A percentile compares a stretch with the other conserved stretches of the same genome.
Evolutionary conservation across 2,329 filamentous ascomycete genomes (phyloP).

Genomic region (Ophiocordyceps sinensis): DNA sequence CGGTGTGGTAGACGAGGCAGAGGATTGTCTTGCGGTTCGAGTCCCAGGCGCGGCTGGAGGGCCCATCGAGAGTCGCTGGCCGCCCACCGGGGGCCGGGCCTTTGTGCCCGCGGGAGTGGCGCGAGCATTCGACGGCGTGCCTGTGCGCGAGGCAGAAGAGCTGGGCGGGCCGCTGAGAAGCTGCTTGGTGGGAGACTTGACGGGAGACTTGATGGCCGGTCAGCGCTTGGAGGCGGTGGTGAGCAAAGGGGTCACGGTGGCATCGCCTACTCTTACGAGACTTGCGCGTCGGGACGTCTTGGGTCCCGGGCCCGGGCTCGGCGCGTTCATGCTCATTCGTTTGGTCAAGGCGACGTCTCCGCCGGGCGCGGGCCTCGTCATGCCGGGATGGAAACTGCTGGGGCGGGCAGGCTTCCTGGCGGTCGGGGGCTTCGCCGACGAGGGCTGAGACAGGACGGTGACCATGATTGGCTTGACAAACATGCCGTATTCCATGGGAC

Average conservation of each 20-base stretch:
- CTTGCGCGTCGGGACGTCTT: conserved; percentile 41
- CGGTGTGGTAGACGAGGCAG: conserved; percentile 24
- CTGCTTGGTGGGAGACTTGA: conserved; percentile 69
- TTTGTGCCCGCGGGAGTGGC: conserved; percentile 30
- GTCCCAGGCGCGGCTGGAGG: conserved; percentile 40
- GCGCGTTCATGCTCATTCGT: conserved; percentile 55
- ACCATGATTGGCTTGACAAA: conserved; percentile 68
- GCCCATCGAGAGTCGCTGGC: conserved; percentile 50
- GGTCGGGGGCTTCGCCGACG: conserved; percentile 20
- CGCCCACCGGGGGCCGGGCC: conserved; percentile 39
- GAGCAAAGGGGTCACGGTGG: neutral
- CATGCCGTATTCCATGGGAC: conserved; percentile 62
- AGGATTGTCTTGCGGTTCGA: conserved; percentile 27
- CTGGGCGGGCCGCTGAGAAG: conserved; percentile 38
- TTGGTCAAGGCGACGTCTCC: conserved; percentile 41
- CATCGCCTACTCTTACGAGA: conserved; percentile 35
- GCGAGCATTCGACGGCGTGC: conserved; percentile 44
- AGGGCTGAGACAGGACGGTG: conserved; percentile 37
- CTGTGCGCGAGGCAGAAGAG: conserved; percentile 45
- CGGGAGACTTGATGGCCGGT: conserved; percentile 22
- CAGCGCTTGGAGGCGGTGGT: neutral
- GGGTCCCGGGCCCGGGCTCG: conserved; percentile 57
- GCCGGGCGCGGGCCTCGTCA: conserved; percentile 22
- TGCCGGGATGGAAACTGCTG: conserved; percentile 30
- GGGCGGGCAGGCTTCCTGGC: conserved; percentile 30